Evolutionary conservation across 768 basidiomycete species (phyloP).

Genomic region (Saitozyma podzolica): DNA sequence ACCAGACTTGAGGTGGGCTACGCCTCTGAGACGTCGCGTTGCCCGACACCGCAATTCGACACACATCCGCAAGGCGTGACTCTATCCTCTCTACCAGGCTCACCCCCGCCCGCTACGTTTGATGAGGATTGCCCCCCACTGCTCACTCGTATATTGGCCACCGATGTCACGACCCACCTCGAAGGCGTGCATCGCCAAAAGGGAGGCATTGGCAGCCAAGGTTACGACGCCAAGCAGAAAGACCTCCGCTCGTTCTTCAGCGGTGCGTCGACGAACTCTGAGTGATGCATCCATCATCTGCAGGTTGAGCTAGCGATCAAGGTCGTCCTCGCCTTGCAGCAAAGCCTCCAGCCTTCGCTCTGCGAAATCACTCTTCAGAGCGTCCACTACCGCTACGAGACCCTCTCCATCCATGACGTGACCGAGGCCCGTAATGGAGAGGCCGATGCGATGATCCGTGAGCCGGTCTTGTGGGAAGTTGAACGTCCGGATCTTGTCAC

Average conservation of each 20-base stretch:
- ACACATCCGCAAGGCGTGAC: too few species aligned
- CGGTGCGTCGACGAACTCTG: slow-evolving; percentile 57
- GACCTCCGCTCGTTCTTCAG: slow-evolving; percentile 79
- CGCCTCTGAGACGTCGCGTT: not conserved
- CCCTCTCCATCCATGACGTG: slow-evolving; percentile 57
- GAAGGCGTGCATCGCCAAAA: slow-evolving; percentile 62
- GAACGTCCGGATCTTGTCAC: slow-evolving; percentile 94
- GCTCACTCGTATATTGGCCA: slow-evolving; percentile 40
- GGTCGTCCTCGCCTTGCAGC: slow-evolving; percentile 49
- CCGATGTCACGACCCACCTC: slow-evolving; percentile 52
- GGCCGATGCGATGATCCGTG: slow-evolving; percentile 85
- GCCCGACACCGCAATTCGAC: too few species aligned
- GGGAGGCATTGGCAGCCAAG: slow-evolving; percentile 71
- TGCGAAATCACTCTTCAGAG: slow-evolving; percentile 47
- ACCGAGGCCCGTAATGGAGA: slow-evolving; percentile 60
- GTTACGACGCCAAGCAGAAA: slow-evolving; percentile 72
- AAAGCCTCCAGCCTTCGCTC: slow-evolving; percentile 50
- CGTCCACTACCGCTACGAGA: slow-evolving; percentile 49
- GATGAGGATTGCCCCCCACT: slow-evolving; percentile 9
- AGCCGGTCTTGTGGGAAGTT: slow-evolving; percentile 93
- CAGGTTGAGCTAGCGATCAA: slow-evolving; percentile 34
- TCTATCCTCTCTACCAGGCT: too few species aligned
- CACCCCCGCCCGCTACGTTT: slow-evolving; percentile 2
- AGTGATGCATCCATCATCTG: slow-evolving; percentile 2
- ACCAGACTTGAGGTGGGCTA: slow-evolving; percentile 47